Conservation (phyloP, 192 early-diverging fungal species). For the Chytriomyces hyalinus region DNA sequence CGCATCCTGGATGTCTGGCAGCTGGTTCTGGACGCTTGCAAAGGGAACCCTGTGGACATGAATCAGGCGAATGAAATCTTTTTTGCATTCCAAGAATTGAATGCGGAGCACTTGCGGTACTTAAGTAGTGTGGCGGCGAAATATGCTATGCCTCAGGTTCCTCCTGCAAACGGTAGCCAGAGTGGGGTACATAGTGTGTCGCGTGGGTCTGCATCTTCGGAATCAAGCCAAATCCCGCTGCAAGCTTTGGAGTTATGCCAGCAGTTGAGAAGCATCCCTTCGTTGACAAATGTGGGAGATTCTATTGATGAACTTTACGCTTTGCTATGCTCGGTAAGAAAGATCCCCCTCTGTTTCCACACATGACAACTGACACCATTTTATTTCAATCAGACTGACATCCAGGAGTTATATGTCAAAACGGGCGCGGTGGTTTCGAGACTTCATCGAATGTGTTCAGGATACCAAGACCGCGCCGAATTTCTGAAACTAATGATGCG, state of each 20-base stretch:
- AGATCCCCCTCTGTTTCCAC: background rate
- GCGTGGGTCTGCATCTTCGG: background rate
- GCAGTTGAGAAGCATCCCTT: background rate
- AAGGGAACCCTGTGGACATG: background rate
- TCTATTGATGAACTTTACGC: background rate
- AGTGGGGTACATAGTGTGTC: too few species aligned
- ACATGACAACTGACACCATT: background rate
- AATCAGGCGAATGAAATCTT: conserved; percentile 1
- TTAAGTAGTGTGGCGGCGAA: background rate
- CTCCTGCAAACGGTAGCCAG: too few species aligned
- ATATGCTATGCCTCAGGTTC: background rate
- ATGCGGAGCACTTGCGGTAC: background rate
- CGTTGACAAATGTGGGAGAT: background rate
- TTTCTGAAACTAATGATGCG: background rate
- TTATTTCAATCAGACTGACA: background rate
- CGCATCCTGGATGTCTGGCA: background rate
- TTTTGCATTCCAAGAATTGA: background rate
- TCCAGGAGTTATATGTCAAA: background rate
- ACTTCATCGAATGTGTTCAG: background rate
- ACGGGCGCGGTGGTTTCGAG: background rate
- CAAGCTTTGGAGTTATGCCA: background rate
- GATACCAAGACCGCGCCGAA: background rate
- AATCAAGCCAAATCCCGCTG: background rate
- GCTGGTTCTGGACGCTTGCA: background rate
- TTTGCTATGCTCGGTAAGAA: background rate